Evolutionary conservation across 2,329 filamentous ascomycete genomes (phyloP), one percentile per base, ranked within the genome.

Genomic region (Blumeriella jaapii): DNA sequence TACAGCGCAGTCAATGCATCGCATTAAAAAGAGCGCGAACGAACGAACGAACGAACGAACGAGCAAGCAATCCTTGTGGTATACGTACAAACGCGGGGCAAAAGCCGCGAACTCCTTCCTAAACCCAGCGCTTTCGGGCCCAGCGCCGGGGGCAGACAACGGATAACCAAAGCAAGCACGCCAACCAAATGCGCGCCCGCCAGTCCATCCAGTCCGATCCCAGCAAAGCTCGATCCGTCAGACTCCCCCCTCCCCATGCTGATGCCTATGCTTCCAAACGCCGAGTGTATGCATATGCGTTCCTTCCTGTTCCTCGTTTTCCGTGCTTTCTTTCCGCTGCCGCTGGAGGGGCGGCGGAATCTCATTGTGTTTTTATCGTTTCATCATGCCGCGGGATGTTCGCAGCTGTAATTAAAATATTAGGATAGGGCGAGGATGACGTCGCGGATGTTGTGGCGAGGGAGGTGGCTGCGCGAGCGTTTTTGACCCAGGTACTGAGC

Each of bases 301-400:
- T 27, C 14, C 15, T 11, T 24, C 27, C 22, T 32, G 12, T 38
- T 31, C 14, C n/a, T n/a, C n/a, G n/a, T n/a, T 33, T 20, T 17
- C 27, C 27, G 20, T 34, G 25, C 27, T 25, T 19, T 24, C 13
- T n/a, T n/a, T 29, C 17, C 18, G n/a, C n/a, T n/a, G 25, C 12
- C 12, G 17, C 25, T 14, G 8, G 18, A 23, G 18, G 11, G 10
- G 9, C 32, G 17, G 25, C 27, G 18, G 36, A 29, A 25, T 40
- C 34, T n/a, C 42, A 35, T 40, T 31, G 31, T 45, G 31, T 42
- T 40, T 31, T n/a, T 45, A 35, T 40, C 34, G 31, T 45, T 30
- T 42, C 35, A 45, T 45, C 38, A 41, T 45, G 31, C 35, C 36
- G 31, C 18, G 3, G 13, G 5, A 11, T 14, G 16, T 8, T 13